phyloP scores from a whole-genome alignment of 2,329 filamentous ascomycete genomes.

The Hortaea sp. region DNA sequence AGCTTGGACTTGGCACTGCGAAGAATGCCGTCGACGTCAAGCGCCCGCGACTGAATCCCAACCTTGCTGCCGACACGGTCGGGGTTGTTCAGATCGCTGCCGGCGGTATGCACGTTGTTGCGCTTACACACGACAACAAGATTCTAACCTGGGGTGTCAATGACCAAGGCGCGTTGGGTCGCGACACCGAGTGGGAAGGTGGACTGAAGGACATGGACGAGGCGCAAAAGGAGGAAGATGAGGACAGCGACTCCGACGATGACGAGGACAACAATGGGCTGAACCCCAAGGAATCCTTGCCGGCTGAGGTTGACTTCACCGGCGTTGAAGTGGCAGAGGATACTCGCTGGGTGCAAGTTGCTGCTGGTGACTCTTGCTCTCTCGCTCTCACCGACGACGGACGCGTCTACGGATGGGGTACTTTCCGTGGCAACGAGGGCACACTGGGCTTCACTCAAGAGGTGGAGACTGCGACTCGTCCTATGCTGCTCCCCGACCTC shows the following conservation, averaged over 20 bases:
- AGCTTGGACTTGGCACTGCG: conserved; percentile 64
- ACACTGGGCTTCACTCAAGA: conserved; percentile 52
- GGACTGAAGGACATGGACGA: conserved; percentile 44
- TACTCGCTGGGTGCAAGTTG: conserved; percentile 56
- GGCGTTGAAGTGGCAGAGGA: conserved; percentile 36
- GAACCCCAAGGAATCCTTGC: conserved; percentile 61
- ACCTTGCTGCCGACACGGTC: conserved; percentile 45
- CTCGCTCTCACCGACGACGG: conserved; percentile 69
- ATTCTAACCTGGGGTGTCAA: conserved; percentile 84
- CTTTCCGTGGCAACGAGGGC: conserved; percentile 61
- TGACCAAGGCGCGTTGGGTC: conserved; percentile 69
- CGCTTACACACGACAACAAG: conserved; percentile 67
- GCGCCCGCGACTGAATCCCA: conserved; percentile 59
- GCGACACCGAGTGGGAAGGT: conserved; percentile 60
- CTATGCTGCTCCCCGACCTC: conserved; percentile 48
- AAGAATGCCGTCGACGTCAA: conserved; percentile 61
- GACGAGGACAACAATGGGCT: conserved; percentile 48
- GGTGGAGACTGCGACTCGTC: conserved; percentile 41
- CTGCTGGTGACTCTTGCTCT: conserved; percentile 62
- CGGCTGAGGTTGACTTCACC: conserved; percentile 30
- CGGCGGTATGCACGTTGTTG: conserved; percentile 73
- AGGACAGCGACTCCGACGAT: conserved; percentile 39
- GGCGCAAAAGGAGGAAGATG: conserved; percentile 43
- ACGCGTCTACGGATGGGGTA: conserved; percentile 72
- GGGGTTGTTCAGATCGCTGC: conserved; percentile 65